phyloP scores from a whole-genome alignment of 768 basidiomycete species.

The Mrakia gelida region DNA sequence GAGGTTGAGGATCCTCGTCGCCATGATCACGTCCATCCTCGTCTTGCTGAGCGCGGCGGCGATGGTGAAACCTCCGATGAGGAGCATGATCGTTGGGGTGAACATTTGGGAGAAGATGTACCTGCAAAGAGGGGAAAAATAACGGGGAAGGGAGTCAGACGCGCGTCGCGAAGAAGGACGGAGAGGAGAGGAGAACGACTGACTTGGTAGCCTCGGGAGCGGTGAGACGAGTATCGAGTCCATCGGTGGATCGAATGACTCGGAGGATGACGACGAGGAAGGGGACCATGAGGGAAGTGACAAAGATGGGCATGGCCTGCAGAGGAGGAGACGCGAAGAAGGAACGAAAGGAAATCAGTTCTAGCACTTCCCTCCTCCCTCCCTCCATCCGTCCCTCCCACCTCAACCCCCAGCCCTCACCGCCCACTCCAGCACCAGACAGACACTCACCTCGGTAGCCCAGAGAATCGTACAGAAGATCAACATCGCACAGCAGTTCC shows the following conservation, averaged over 20 bases:
- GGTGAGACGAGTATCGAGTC: slow-evolving; percentile 50
- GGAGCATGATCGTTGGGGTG: slow-evolving; percentile 95
- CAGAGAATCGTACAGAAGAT: slow-evolving; percentile 86
- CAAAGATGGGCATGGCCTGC: slow-evolving; percentile 92
- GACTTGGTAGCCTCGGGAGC: slow-evolving; percentile 77
- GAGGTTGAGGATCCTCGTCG: slow-evolving; percentile 81
- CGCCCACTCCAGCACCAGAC: neutral
- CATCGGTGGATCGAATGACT: slow-evolving; percentile 64
- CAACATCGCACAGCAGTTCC: slow-evolving; percentile 84
- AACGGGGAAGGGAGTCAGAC: slow-evolving; percentile 1
- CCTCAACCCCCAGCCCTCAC: neutral
- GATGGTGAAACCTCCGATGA: slow-evolving; percentile 96
- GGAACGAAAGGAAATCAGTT: neutral
- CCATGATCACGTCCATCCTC: slow-evolving; percentile 79
- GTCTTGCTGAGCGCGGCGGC: slow-evolving; percentile 94
- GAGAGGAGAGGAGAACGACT: slow-evolving; percentile 38
- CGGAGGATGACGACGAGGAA: slow-evolving; percentile 78
- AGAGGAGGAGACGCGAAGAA: neutral
- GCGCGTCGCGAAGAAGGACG: neutral
- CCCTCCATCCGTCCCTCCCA: too few species aligned
- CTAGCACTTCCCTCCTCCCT: neutral
- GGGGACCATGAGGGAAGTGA: slow-evolving; percentile 88
- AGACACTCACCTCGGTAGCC: slow-evolving; percentile 86
- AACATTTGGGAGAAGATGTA: slow-evolving; percentile 94
- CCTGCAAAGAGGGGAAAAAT: slow-evolving; percentile 53